Evolutionary conservation across 2,329 filamentous ascomycete species (phyloP).

Genomic region (Cordyceps cicadae): DNA sequence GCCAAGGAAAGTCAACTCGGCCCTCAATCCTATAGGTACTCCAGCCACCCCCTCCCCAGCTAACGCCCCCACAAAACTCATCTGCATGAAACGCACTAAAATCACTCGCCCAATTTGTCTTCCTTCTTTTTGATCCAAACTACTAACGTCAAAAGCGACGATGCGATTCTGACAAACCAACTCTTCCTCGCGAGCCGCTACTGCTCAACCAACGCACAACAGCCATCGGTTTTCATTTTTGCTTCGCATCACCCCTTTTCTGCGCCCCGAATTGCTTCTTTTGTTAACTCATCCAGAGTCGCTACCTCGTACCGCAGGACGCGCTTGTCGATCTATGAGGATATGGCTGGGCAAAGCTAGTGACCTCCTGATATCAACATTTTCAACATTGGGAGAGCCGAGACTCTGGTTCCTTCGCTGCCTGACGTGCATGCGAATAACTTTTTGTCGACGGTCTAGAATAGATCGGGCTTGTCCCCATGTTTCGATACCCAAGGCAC

Average conservation of each 20-base stretch:
- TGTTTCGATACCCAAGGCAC: background rate
- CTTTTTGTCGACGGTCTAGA: background rate
- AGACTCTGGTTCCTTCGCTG: background rate
- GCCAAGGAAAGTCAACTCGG: background rate
- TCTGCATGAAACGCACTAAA: constrained; percentile 11
- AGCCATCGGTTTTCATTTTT: background rate
- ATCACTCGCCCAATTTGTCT: background rate
- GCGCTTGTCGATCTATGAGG: background rate
- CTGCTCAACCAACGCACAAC: background rate
- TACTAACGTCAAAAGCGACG: background rate
- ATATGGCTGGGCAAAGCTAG: background rate
- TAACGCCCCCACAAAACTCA: background rate
- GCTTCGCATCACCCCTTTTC: background rate
- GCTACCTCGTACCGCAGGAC: background rate
- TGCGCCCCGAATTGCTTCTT: background rate
- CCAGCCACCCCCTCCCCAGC: background rate
- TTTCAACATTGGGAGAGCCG: background rate
- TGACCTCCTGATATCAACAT: background rate
- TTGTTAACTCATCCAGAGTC: background rate
- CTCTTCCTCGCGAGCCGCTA: background rate
- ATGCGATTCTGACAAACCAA: background rate
- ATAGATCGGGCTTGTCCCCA: background rate
- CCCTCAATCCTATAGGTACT: background rate
- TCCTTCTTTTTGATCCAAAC: background rate
- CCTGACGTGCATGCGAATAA: background rate